phyloP scores from a whole-genome alignment of 1,284 basidiomycete genomes.

The Boletellus dicymbophilus region DNA sequence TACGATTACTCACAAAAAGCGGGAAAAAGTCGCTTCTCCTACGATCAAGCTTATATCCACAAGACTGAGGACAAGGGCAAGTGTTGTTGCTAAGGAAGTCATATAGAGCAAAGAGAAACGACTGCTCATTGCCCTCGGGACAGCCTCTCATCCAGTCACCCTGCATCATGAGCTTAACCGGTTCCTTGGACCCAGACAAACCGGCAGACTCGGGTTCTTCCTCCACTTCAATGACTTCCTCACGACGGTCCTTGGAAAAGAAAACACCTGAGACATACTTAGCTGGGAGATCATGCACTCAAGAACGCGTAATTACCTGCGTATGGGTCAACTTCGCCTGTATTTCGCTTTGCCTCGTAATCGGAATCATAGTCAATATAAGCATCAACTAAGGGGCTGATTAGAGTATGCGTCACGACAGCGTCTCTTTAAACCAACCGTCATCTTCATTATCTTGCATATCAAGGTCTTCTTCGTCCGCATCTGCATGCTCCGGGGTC shows the following conservation, averaged over 20 bases:
- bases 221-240: slow-evolving; percentile 85
- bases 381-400: slow-evolving; percentile 43
- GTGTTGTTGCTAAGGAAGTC: slow-evolving; percentile 64
- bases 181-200: slow-evolving; percentile 46
- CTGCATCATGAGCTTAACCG: slow-evolving; percentile 73
- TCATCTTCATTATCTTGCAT: slow-evolving; percentile 58
- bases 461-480: slow-evolving; percentile 41
- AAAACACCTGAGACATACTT: slow-evolving; percentile 64
- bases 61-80: slow-evolving; percentile 73
- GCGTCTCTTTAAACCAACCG: slow-evolving; percentile 35
- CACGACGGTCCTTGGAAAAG: slow-evolving; percentile 87
- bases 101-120: slow-evolving; percentile 84
- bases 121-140: slow-evolving; percentile 89
- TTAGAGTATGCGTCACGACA: slow-evolving; percentile 9
- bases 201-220: slow-evolving; percentile 65
- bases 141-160: slow-evolving; percentile 98
- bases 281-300: slow-evolving; percentile 5
- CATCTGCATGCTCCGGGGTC: slow-evolving; percentile 56
- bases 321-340: slow-evolving; percentile 77
- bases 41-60: slow-evolving; percentile 60
- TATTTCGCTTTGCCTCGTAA: slow-evolving; percentile 50
- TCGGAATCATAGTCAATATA: slow-evolving; percentile 81
- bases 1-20: slow-evolving; percentile 63
- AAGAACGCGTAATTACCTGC: slow-evolving; percentile 51
- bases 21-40: slow-evolving; percentile 80